These are phyloP conservation scores for Triticum monococcum DNA, from an alignment of 176 grass and related monocot species.

Conservation along the genomic window DNA sequence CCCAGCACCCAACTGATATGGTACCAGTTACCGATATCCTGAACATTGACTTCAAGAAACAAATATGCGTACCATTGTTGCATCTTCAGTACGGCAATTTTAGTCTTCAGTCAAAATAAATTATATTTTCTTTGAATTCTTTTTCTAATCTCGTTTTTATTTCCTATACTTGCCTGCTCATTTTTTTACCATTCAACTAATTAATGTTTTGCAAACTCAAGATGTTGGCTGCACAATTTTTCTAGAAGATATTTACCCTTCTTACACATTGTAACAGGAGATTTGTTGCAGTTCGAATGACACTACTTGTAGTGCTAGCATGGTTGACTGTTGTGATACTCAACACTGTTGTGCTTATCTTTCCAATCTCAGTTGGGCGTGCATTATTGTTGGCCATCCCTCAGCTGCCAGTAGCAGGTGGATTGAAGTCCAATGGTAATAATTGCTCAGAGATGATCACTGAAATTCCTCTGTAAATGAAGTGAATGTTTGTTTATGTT, in stretches of 20 bases:
- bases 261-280: conserved; percentile 32
- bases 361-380: conserved; percentile 49
- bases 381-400: conserved; percentile 47
- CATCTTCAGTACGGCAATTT: neutral
- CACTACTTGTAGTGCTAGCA: conserved; percentile 37
- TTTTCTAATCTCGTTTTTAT: neutral
- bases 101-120: neutral
- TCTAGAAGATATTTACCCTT: neutral
- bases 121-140: neutral
- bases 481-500: conserved; percentile 5
- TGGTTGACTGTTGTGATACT: conserved; percentile 47
- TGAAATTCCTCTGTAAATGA: conserved; percentile 12
- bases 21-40: too few relatives aligned
- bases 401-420: conserved; percentile 37
- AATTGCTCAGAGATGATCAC: conserved; percentile 7
- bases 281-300: conserved; percentile 34
- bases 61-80: neutral
- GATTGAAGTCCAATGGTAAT: conserved; percentile 62
- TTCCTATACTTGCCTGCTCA: neutral
- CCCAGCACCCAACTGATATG: too few relatives aligned
- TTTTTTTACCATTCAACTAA: conserved; percentile 10
- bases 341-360: conserved; percentile 39
- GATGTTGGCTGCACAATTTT: neutral
- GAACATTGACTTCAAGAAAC: neutral
- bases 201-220: neutral